Base-by-base conservation (phyloP, 768 basidiomycete genomes). In the Xanthoconium stramineum region DNA sequence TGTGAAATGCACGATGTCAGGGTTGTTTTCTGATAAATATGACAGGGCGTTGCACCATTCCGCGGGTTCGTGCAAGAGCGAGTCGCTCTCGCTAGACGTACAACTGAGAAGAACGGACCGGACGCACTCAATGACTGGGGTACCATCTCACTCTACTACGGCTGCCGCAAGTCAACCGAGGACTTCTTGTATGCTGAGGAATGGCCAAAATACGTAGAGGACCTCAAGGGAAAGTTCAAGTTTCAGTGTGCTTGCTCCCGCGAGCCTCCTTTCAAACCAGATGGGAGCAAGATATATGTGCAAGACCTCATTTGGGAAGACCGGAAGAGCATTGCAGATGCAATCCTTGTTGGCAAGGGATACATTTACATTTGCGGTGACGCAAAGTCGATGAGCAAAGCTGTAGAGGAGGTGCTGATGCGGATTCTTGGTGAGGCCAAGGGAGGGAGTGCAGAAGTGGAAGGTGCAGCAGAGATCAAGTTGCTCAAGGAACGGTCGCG, bases 21-120 rank as follows among this genome's bases (percentile, higher is more conserved):
- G 12, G 2, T 40, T 14, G 11, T 52, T 47, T 57, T 45, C 44
- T 59, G 61, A 62, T 45, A 39, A 47, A 20, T 4, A 42, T 59
- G 39, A 59, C 55, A 96, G 94, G 97, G 97, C 78, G 94, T 99
- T 53, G 97, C 97, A 45, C 97, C 97, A 10, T 99, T 99, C 91
- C 91, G 97, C 58, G 97, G 96, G 3, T 99, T 99, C 73, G 83
- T 98, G 10, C 97, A 99, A 75, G 97, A 99, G 71, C 92, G 97
- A 62, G 88, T 99, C 42, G 94, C 94, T 11, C 86, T 98, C 33
- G 97, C 95, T 13, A 89, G 91, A 58, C 93, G 94, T 58, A 91
- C 94, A 0, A 80, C 94, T 53, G 95, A 95, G 65, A 98, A 98
- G 82, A 95, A 95, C 65, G 96, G 96, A 9, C 82, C 87, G 10